phyloP scores from a whole-genome alignment of 352 stramenopile species.

The Phytophthora hibernalis region DNA sequence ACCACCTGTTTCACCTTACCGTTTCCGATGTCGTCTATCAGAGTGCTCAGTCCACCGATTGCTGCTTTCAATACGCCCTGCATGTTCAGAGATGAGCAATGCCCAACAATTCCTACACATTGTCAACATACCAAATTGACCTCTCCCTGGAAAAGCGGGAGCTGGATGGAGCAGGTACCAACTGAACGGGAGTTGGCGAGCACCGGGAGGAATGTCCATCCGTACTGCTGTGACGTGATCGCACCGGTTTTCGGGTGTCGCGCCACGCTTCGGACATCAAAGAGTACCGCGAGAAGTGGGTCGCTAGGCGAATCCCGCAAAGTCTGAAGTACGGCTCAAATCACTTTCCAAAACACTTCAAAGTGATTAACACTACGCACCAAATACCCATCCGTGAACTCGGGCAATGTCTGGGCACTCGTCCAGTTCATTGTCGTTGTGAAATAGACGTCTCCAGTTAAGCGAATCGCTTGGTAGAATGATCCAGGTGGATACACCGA shows the following conservation, averaged over 20 bases:
- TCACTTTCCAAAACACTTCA: background rate
- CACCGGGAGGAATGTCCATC: constrained; percentile 72
- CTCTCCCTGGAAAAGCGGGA: constrained; percentile 69
- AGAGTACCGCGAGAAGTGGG: constrained; percentile 45
- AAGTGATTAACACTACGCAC: constrained; percentile 28
- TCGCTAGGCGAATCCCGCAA: constrained; percentile 48
- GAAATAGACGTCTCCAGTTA: constrained; percentile 65
- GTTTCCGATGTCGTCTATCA: constrained; percentile 51
- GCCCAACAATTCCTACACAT: background rate
- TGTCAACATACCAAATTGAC: constrained; percentile 59
- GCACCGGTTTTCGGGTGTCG: constrained; percentile 54
- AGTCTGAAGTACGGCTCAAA: constrained; percentile 36
- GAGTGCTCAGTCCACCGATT: constrained; percentile 20
- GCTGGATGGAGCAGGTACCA: constrained; percentile 47
- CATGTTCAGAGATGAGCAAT: background rate
- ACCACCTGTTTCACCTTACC: constrained; percentile 56
- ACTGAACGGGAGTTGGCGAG: constrained; percentile 48
- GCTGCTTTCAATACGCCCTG: constrained; percentile 49
- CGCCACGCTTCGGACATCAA: constrained; percentile 63
- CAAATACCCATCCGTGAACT: constrained; percentile 69
- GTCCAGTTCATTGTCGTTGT: constrained; percentile 70
- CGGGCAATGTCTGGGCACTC: constrained; percentile 56
- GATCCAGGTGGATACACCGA: constrained; percentile 59
- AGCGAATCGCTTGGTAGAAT: constrained; percentile 67
- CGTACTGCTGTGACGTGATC: constrained; percentile 56